These are phyloP conservation scores for Aspergillus viridinutans DNA, from an alignment of 2,329 filamentous ascomycete genomes.

Conservation along the genomic window DNA sequence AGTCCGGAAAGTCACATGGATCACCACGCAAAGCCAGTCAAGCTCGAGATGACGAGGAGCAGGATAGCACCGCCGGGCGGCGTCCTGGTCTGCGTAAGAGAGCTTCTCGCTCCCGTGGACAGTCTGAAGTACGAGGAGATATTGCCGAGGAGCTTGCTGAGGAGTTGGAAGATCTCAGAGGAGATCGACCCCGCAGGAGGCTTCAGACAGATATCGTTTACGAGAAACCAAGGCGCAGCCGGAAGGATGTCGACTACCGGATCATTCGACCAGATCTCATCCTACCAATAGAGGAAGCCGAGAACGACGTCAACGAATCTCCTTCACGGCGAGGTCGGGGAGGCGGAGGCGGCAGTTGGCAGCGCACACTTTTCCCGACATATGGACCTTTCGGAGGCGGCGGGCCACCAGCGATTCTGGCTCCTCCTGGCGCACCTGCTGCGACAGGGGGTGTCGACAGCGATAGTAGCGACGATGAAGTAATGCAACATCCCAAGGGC, in stretches of 20 bases:
- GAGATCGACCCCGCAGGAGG: slow-evolving; percentile 40
- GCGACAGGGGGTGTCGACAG: slow-evolving; percentile 80
- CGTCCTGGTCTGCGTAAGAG: slow-evolving; percentile 51
- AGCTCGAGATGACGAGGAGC: slow-evolving; percentile 44
- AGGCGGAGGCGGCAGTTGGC: slow-evolving; percentile 58
- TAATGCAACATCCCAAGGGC: slow-evolving; percentile 56
- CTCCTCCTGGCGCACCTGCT: slow-evolving; percentile 63
- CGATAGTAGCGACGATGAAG: slow-evolving; percentile 95
- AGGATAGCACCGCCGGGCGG: slow-evolving; percentile 45
- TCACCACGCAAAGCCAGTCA: slow-evolving; percentile 40
- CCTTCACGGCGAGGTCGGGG: slow-evolving; percentile 65
- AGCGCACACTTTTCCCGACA: slow-evolving; percentile 81
- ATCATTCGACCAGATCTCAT: slow-evolving; percentile 71
- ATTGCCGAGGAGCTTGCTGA: slow-evolving; percentile 56
- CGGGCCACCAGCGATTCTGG: slow-evolving; percentile 66
- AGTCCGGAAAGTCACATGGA: slow-evolving; percentile 46
- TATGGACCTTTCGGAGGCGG: slow-evolving; percentile 88
- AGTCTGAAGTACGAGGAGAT: slow-evolving; percentile 44
- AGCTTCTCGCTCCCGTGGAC: slow-evolving; percentile 43
- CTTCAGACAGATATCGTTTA: slow-evolving; percentile 33
- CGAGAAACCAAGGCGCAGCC: slow-evolving; percentile 50
- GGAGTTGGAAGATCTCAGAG: slow-evolving; percentile 53
- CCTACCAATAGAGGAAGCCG: slow-evolving; percentile 70
- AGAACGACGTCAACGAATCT: slow-evolving; percentile 62
- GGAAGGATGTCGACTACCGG: slow-evolving; percentile 76